Base-by-base conservation (phyloP, 441 rosid genomes). In the Erodium moschatum region DNA sequence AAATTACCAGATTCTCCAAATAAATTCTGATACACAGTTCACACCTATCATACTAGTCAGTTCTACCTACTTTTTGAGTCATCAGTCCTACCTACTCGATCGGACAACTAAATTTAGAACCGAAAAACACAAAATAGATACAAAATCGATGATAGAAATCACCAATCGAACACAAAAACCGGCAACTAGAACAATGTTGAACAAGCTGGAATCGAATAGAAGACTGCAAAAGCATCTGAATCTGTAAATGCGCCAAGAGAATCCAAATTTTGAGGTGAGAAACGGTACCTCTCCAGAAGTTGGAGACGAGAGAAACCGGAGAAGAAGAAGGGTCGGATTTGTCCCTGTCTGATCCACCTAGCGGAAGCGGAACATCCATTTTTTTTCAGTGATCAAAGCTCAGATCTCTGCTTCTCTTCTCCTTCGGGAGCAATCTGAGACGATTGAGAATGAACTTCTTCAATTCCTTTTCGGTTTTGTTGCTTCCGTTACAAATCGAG, bases 211-310 rank as follows among this genome's bases (percentile, higher is more conserved):
- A 50, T 50, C n/a, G 3, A 61, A 61, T 11, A 9, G 15, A 3
- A 58, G 29, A 20, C 11, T 10, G 15, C 6, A 60, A 3, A 60
- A 60, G 31, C 33, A 20, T 10, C 64, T 21, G 10, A 60, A 61
- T 61, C 35, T 11, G n/a, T 20, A 20, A 61, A 61, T 61, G 64
- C 64, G 12, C n/a, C 12, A 60, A 6, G 31, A 60, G 9, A 60
- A 9, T 60, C 29, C 6, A 56, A 56, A 56, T 18, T 7, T 1
- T 3, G 6, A 20, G 60, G 20, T n/a, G 15, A 1, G 31, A 58
- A 27, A 20, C 27, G 6, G 65, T 76, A 91, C 99, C 99, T 94
- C 83, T 87, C 99, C 99, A 91, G 84, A 90, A 95, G 82, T 79
- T 85, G 74, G 96, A 79, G 76, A 94, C 86, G 70, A 85, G 82